Percentiles rank a stretch among this genome's conserved stretches.
Evolutionary conservation across 139 green algal species (phyloP).

Genomic region (Asterochloris erici): DNA sequence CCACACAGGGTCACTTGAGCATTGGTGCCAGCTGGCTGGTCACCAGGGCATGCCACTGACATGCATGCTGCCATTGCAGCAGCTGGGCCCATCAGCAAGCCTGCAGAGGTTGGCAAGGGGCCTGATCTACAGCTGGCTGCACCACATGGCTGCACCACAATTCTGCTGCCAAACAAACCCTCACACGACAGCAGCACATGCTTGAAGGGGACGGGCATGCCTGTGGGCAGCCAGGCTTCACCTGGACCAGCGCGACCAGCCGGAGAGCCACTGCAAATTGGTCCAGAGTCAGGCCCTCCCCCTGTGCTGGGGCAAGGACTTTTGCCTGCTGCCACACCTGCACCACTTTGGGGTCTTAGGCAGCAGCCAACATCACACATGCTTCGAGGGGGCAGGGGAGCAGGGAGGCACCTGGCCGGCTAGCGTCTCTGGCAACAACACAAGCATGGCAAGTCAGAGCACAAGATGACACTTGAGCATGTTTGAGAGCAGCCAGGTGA

Average conservation of each 20-base stretch:
- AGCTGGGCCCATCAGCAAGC: not conserved
- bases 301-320: conserved; percentile 14
- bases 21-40: not conserved
- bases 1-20: not conserved
- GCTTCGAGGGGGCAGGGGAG: not conserved
- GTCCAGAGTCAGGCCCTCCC: conserved; percentile 30
- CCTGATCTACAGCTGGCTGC: not conserved
- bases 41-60: not conserved
- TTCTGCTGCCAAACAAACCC: not conserved
- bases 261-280: conserved; percentile 42
- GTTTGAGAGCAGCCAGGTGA: not conserved
- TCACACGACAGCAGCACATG: not conserved
- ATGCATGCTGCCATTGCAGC: not conserved
- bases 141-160: not conserved
- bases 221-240: not conserved
- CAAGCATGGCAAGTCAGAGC: no score
- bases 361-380: not conserved
- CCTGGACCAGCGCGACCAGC: conserved; percentile 38
- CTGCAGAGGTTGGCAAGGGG: not conserved
- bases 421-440: not conserved
- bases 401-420: not conserved
- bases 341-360: not conserved
- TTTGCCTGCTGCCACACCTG: conserved; percentile 46
- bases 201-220: not conserved
- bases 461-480: not conserved